Conservation (phyloP, 495 filamentous ascomycete genomes). For the Penicillium daleae region DNA sequence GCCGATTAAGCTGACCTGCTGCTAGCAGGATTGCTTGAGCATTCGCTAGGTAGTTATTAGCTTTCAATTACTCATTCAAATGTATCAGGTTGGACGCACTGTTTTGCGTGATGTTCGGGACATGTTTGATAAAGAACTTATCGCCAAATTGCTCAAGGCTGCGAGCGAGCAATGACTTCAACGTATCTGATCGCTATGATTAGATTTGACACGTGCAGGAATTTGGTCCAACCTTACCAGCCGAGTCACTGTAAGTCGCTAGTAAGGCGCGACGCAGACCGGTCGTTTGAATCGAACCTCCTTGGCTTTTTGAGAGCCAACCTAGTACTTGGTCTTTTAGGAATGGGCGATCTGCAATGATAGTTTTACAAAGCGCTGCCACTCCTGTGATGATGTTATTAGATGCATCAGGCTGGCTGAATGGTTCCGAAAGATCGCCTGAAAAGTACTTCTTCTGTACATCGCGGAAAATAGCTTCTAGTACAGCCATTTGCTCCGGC, state of each 20-base stretch:
- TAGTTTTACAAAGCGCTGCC: conserved; percentile 43
- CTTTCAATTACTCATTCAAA: neutral
- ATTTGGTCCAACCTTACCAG: conserved; percentile 38
- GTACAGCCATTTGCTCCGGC: conserved; percentile 61
- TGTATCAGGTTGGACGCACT: conserved; percentile 49
- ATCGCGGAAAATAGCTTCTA: conserved; percentile 61
- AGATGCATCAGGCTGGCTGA: conserved; percentile 2
- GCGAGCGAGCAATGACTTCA: conserved; percentile 66
- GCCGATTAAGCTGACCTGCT: conserved; percentile 73
- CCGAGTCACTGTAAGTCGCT: conserved; percentile 57
- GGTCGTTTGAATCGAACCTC: conserved; percentile 65
- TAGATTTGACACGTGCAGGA: conserved; percentile 18
- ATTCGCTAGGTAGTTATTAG: conserved; percentile 60
- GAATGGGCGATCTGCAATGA: conserved; percentile 38
- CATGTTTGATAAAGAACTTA: conserved; percentile 82
- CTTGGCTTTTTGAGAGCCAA: conserved; percentile 62
- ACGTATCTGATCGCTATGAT: conserved; percentile 41
- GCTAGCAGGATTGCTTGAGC: conserved; percentile 77
- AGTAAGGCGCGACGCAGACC: conserved; percentile 70
- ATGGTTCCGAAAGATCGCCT: conserved; percentile 15
- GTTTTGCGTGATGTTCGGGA: conserved; percentile 83
- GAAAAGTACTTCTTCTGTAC: conserved; percentile 59
- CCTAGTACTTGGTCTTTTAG: conserved; percentile 60
- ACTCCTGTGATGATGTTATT: conserved; percentile 37
- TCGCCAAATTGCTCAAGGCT: conserved; percentile 77